Conservation (phyloP, 129 eudicot species). For the Mikania micrantha region DNA sequence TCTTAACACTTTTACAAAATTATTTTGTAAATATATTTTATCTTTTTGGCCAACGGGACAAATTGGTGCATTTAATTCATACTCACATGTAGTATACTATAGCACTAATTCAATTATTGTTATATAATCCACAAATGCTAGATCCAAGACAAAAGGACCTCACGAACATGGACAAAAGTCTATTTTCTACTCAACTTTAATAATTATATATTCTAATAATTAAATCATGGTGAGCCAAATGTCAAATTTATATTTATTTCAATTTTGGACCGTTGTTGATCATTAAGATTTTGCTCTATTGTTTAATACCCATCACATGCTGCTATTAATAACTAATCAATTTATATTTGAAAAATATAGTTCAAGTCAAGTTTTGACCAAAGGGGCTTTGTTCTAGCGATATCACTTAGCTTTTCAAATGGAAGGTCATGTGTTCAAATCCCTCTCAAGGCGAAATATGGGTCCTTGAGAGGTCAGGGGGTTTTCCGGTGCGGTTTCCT, state of each 20-base stretch:
- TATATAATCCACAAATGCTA: slow-evolving; percentile 16
- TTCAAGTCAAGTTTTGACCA: slow-evolving; percentile 9
- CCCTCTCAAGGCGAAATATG: too few relatives aligned
- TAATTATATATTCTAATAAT: slow-evolving; percentile 9
- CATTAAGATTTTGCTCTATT: slow-evolving; percentile 12
- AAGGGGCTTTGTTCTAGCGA: too few relatives aligned
- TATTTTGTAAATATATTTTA: too few relatives aligned
- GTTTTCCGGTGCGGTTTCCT: too few relatives aligned
- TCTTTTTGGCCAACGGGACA: not conserved
- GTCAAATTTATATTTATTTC: slow-evolving; percentile 13
- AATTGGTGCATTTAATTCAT: slow-evolving; percentile 17
- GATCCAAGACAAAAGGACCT: slow-evolving; percentile 32
- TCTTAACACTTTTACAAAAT: too few relatives aligned
- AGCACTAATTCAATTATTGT: slow-evolving; percentile 28
- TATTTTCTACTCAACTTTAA: slow-evolving; percentile 25
- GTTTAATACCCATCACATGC: slow-evolving; percentile 4
- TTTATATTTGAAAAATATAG: not conserved
- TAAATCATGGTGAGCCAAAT: slow-evolving; percentile 15
- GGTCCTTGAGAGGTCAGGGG: too few relatives aligned
- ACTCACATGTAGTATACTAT: slow-evolving; percentile 18
- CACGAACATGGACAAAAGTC: slow-evolving; percentile 21
- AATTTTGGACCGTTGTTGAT: slow-evolving; percentile 20
- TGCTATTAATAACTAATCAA: not conserved
- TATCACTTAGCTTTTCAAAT: too few relatives aligned
- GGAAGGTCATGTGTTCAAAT: too few relatives aligned